Percentiles rank a stretch among this genome's conserved stretches.
Evolutionary conservation across 2,329 filamentous ascomycete species (phyloP).

Genomic region (Xylariaceae sp.): DNA sequence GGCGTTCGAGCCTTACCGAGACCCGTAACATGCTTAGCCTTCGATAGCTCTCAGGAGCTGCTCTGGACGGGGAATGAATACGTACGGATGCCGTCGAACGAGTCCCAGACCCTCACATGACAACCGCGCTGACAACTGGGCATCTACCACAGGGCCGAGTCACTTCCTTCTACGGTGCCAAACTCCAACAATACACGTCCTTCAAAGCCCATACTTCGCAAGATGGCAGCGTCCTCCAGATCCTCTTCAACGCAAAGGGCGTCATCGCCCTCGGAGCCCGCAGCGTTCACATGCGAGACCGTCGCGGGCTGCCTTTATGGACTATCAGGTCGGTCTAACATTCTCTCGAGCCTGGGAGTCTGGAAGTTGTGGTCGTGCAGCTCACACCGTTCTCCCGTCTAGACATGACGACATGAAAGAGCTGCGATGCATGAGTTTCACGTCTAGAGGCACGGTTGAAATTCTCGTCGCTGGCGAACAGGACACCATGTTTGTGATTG

Average conservation of each 20-base stretch:
- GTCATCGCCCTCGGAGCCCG: constrained; percentile 77
- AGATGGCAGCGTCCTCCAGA: constrained; percentile 78
- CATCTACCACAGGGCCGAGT: constrained; percentile 64
- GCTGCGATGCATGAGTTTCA: constrained; percentile 91
- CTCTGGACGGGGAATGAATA: constrained; percentile 91
- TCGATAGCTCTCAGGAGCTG: constrained; percentile 84
- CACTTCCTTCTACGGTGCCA: constrained; percentile 78
- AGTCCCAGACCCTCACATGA: not conserved
- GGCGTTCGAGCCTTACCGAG: constrained; percentile 65
- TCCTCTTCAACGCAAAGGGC: constrained; percentile 87
- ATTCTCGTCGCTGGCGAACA: constrained; percentile 86
- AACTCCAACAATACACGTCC: constrained; percentile 85
- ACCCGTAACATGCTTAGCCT: constrained; percentile 73
- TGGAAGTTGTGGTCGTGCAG: constrained; percentile 1
- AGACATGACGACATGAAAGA: constrained; percentile 76
- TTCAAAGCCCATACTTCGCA: constrained; percentile 69
- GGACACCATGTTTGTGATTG: constrained; percentile 73
- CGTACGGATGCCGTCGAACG: constrained; percentile 52
- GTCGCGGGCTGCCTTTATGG: constrained; percentile 81
- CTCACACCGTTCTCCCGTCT: constrained; percentile 11
- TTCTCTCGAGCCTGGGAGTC: not conserved
- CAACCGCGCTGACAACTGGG: no score
- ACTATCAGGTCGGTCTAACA: constrained; percentile 57
- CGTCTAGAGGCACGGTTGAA: constrained; percentile 74
- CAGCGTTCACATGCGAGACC: constrained; percentile 82